These are phyloP conservation scores for Medicago arabica DNA, from an alignment of 306 rosid genomes.

Conservation along the genomic window DNA sequence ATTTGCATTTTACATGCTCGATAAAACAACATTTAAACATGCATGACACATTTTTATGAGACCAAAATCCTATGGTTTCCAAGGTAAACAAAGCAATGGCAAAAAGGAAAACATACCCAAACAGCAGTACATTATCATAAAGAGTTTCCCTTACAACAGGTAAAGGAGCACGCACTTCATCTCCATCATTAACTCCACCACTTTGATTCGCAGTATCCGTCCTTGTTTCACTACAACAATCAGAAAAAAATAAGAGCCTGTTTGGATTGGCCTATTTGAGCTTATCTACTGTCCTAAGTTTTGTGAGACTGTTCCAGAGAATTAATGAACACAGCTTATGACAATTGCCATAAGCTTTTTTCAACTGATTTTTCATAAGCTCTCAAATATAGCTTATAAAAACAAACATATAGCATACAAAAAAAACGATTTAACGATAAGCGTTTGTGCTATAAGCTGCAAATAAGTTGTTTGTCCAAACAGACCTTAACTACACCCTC, in stretches of 20 bases:
- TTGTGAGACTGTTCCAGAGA: no score
- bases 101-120: constrained; percentile 62
- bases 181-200: constrained; percentile 56
- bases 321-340: no score
- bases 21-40: constrained; percentile 11
- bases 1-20: constrained; percentile 6
- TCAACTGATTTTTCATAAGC: no score
- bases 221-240: constrained; percentile 56
- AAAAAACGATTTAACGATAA: no score
- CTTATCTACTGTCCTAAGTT: no score
- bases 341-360: no score
- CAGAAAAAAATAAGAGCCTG: not conserved
- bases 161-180: constrained; percentile 90
- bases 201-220: constrained; percentile 41
- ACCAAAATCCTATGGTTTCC: not conserved
- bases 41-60: not conserved
- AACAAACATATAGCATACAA: no score
- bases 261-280: no score
- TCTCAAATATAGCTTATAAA: no score
- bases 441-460: no score
- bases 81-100: constrained; percentile 15
- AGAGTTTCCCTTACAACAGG: constrained; percentile 96
- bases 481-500: no score
- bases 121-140: constrained; percentile 72
- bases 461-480: no score